Percentiles rank a stretch among this genome's conserved stretches.
phyloP scores from a whole-genome alignment of 306 rosid species.

The Corylus heterophylla region DNA sequence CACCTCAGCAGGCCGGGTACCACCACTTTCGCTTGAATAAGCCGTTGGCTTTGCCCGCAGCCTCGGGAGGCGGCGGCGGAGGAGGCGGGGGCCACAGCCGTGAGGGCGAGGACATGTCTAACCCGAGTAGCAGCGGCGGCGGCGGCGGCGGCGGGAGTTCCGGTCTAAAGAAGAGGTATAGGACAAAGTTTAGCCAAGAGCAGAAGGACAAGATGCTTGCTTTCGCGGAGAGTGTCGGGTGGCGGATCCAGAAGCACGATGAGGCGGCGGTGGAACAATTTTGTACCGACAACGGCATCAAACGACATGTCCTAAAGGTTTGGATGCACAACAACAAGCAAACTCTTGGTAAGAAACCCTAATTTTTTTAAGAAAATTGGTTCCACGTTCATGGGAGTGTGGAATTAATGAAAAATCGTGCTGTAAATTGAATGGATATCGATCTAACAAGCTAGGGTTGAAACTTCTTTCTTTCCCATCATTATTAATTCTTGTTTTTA shows the following conservation, averaged over 20 bases:
- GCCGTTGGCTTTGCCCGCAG: conserved; percentile 54
- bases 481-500: not conserved
- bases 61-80: conserved; percentile 33
- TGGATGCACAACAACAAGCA: conserved; percentile 98
- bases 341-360: conserved; percentile 87
- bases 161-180: conserved; percentile 57
- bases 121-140: conserved; percentile 78
- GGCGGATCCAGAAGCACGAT: conserved; percentile 87
- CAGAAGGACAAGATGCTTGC: conserved; percentile 86
- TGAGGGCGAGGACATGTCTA: conserved; percentile 69
- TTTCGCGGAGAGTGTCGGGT: conserved; percentile 72
- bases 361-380: conserved; percentile 26
- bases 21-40: conserved; percentile 39
- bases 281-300: conserved; percentile 50
- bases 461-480: conserved; percentile 10
- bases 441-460: conserved; percentile 34
- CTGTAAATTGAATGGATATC: conserved; percentile 31
- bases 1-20: conserved; percentile 46
- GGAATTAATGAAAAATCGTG: conserved; percentile 15
- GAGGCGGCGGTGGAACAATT: conserved; percentile 70
- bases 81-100: conserved; percentile 46
- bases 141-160: conserved; percentile 55
- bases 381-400: not conserved
- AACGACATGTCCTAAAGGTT: conserved; percentile 75
- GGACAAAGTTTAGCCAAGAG: conserved; percentile 73